Percentiles rank a stretch among this genome's conserved stretches.
Evolutionary conservation across 75 land plant species (phyloP).

Genomic region (Pseudotsuga menziesii): DNA sequence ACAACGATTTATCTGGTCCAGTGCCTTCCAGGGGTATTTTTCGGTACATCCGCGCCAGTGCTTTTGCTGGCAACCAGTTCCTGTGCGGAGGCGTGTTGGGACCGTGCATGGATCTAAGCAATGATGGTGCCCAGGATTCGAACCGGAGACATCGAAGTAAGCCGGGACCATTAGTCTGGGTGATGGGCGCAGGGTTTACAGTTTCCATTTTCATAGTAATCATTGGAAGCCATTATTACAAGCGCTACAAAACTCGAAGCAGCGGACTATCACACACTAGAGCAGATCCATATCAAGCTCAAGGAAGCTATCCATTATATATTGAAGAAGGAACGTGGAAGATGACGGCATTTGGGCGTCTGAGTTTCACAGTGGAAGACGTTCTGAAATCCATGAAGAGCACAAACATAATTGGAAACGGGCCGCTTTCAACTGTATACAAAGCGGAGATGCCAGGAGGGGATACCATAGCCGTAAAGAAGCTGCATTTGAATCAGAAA

Average conservation of each 20-base stretch:
- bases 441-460: conserved; percentile 24
- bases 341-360: conserved; percentile 63
- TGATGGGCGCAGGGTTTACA: conserved; percentile 34
- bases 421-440: conserved; percentile 17
- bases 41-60: conserved; percentile 29
- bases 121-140: conserved; percentile 5
- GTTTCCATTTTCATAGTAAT: conserved; percentile 17
- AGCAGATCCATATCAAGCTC: not conserved
- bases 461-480: conserved; percentile 24
- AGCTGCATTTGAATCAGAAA: conserved; percentile 11
- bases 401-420: conserved; percentile 17
- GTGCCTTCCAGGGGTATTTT: conserved; percentile 45
- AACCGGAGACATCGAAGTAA: conserved; percentile 9
- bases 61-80: conserved; percentile 61
- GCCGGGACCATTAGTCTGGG: conserved; percentile 20
- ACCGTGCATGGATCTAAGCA: conserved; percentile 16
- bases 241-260: not conserved
- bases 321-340: conserved; percentile 49
- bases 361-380: conserved; percentile 80
- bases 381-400: conserved; percentile 43
- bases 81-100: conserved; percentile 62
- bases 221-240: conserved; percentile 19
- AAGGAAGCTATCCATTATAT: conserved; percentile 21
- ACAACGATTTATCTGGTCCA: conserved; percentile 60
- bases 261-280: not conserved